Conservation (phyloP, 139 green algal genomes). For the Picochlorum sp. region DNA sequence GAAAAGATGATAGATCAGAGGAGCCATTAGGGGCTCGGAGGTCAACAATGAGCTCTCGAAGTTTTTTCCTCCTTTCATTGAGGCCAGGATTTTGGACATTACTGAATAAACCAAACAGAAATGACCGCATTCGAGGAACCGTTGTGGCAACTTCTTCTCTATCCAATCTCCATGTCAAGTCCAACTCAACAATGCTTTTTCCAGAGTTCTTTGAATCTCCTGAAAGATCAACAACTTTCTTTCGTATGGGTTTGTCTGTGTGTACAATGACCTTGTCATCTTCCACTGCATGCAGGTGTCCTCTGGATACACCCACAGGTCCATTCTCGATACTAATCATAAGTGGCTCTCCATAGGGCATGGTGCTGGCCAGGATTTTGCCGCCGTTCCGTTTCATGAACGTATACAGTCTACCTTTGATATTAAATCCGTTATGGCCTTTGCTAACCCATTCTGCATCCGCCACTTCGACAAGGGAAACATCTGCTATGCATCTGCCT, state of each 20-base stretch:
- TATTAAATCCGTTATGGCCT: neutral
- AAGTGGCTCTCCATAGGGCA: constrained; percentile 43
- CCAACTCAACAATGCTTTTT: neutral
- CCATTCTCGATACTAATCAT: constrained; percentile 63
- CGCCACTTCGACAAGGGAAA: constrained; percentile 11
- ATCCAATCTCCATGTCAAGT: constrained; percentile 60
- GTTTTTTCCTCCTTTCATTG: constrained; percentile 2
- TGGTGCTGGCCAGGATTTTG: neutral
- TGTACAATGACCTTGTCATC: constrained; percentile 21
- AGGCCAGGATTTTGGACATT: neutral
- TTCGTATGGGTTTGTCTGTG: constrained; percentile 23
- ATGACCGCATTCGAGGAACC: constrained; percentile 43
- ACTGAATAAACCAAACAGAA: constrained; percentile 42
- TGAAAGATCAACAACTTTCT: constrained; percentile 9
- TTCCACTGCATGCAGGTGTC: constrained; percentile 9
- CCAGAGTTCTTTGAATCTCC: neutral
- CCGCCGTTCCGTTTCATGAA: neutral
- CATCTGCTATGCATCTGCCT: constrained; percentile 45
- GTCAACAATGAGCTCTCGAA: constrained; percentile 53
- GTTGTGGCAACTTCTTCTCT: constrained; percentile 49
- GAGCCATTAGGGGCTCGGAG: constrained; percentile 28
- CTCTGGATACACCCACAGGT: constrained; percentile 23
- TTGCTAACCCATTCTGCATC: neutral
- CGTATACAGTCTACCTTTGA: constrained; percentile 15
- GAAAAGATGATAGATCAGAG: neutral